Evolutionary conservation across 2,329 filamentous ascomycete genomes (phyloP), one percentile per base, ranked within the genome.

Genomic region (Fusarium miscanthi): DNA sequence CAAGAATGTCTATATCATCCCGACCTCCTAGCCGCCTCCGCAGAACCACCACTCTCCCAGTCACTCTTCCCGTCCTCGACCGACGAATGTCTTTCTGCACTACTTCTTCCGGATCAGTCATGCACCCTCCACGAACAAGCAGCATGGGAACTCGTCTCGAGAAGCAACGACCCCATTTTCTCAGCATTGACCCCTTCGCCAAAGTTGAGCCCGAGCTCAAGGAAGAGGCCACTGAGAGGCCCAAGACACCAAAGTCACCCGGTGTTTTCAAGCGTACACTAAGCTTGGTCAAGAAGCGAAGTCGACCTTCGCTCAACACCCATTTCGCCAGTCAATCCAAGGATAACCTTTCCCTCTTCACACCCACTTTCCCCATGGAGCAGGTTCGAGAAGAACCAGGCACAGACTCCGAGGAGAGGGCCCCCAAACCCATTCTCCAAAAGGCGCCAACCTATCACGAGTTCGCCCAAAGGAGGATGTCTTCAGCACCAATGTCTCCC

Each of bases 231-330:
- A 77, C 76, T 13, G 66, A 80, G 54, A 77, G 75, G 13, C 77
- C 79, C 10, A 82, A 82, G 66, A 77, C 82, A 17, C 83, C 85
- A 14, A 81, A 82, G 69, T 78, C 82, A 7, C 83, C 85, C 2
- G 80, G 81, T 37, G 81, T 89, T 61, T 83, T 89, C 69, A 87
- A 85, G 76, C 85, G 86, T 74, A 87, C 87, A 6, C 80, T 90
- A 46, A 88, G 84, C 73, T 81, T 90, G 35, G 85, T 85, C 53
- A 84, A 85, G 76, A 89, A 88, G 83, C 84, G 86, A 70, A 90
- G 87, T 81, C 83, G 84, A 60, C 85, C 86, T 12, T 81, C 82
- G 30, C 81, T 90, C 69, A 83, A 80, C 72, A 76, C 70, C 10
- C 72, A 79, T 17, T 77, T 81, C 48, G 81, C 81, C 37, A 76